Conservation (phyloP, 331 rosid genomes). For the Rhamnella rubrinervis region DNA sequence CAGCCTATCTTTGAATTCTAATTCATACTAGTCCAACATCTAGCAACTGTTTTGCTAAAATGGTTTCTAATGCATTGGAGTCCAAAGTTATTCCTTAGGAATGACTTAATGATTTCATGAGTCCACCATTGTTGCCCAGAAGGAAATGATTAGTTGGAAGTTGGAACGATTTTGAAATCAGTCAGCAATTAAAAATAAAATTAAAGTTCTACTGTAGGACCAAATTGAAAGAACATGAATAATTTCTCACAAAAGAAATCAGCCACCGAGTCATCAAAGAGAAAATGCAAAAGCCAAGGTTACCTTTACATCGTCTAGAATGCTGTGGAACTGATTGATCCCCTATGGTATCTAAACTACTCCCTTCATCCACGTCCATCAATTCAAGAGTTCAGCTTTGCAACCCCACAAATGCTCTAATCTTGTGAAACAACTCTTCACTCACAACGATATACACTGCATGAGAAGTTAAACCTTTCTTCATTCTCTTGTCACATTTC, state of each 20-base stretch:
- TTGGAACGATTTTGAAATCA: too few species aligned
- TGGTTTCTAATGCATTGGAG: too few species aligned
- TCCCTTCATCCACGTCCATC: slow-evolving; percentile 63
- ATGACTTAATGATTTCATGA: too few species aligned
- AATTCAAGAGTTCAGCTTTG: slow-evolving; percentile 29
- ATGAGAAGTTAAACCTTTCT: slow-evolving; percentile 27
- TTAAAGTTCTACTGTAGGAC: too few species aligned
- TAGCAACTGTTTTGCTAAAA: too few species aligned
- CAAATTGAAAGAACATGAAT: too few species aligned
- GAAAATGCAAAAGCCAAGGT: slow-evolving; percentile 11
- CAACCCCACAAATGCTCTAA: slow-evolving; percentile 32
- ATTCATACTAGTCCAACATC: too few species aligned
- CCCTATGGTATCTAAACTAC: slow-evolving; percentile 25
- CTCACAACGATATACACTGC: slow-evolving; percentile 13
- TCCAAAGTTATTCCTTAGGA: too few species aligned
- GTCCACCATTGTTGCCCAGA: too few species aligned
- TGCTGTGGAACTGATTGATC: slow-evolving; percentile 26
- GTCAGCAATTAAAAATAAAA: too few species aligned
- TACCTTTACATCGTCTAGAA: slow-evolving; percentile 39
- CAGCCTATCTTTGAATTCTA: background rate
- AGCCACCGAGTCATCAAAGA: background rate
- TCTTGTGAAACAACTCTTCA: slow-evolving; percentile 7
- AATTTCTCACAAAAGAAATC: too few species aligned
- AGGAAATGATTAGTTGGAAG: too few species aligned
- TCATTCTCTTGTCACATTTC: background rate